Evolutionary conservation across 1,139 yeast species (phyloP).

Genomic region (Sugiyamaella pinicola): DNA sequence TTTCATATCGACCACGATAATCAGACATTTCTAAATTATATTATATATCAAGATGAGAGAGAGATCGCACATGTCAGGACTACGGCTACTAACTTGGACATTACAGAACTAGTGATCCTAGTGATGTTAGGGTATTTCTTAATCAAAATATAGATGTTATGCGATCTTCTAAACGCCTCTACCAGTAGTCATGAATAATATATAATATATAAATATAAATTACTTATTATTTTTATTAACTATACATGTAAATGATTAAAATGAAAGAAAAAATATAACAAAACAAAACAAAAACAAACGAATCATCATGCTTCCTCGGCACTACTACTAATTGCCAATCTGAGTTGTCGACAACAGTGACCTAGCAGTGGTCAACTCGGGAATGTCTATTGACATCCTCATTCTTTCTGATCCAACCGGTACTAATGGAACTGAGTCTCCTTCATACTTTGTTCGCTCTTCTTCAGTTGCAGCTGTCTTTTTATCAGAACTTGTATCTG

Average conservation of each 20-base stretch:
- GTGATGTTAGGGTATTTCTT: slow-evolving; percentile 7
- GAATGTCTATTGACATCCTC: slow-evolving; percentile 26
- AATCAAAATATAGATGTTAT: no score
- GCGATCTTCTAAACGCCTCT: no score
- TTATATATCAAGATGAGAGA: background rate
- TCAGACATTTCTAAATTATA: slow-evolving; percentile 3
- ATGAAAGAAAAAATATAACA: background rate
- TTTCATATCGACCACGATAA: background rate
- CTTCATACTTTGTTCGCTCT: slow-evolving; percentile 2
- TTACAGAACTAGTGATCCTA: background rate
- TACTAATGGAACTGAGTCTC: slow-evolving; percentile 1
- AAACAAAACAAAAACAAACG: background rate
- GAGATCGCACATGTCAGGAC: no score
- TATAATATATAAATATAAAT: no score
- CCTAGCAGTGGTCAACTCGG: slow-evolving; percentile 27
- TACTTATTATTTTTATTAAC: slow-evolving; percentile 2
- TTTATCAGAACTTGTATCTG: slow-evolving; percentile 24
- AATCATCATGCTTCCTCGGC: background rate
- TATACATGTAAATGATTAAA: slow-evolving; percentile 2
- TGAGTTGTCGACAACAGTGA: slow-evolving; percentile 25
- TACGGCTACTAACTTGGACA: no score
- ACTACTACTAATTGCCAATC: slow-evolving; percentile 5
- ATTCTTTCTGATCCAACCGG: slow-evolving; percentile 20
- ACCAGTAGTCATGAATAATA: no score
- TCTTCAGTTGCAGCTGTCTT: slow-evolving; percentile 9